Base-by-base conservation (phyloP, 208 protist species). In the Herpetomonas samuelpessoai region DNA sequence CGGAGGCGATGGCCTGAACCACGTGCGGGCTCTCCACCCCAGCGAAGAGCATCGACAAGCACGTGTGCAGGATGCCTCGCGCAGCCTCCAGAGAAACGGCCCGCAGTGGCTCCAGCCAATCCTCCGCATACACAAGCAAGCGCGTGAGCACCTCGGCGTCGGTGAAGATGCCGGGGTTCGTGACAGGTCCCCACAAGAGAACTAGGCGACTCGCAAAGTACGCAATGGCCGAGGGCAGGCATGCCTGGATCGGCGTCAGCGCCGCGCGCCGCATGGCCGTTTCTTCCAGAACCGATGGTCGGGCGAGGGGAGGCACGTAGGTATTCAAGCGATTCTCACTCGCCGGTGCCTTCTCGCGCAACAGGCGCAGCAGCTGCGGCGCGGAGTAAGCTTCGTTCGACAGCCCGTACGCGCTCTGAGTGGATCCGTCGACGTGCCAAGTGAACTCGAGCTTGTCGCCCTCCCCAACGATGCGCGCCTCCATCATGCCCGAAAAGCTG, bases 141-240 rank as follows among this genome's bases (percentile, higher is more conserved):
- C 75, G 68, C 3, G 27, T 26, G 46, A 95, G 54, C 1, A 88
- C 67, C 10, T n/a, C 49, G 1, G 52, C 45, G 21, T 75, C 58
- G 35, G 51, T 39, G 31, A 95, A 67, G 30, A 80, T 47, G 12
- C 72, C 31, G 3, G 76, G 67, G 27, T 60, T 49, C 46, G 87
- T 56, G 6, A 59, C 24, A 2, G 81, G 68, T 1, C 57, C 76
- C 72, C 81, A 89, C 51, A 71, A 67, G 60, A 90, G 79, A 31
- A 90, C 58, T 22, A 95, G 59, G 26, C 75, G 72, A 54, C 82
- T 92, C 10, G 84, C 78, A 68, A 89, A 92, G 65, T 86, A 83
- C 2, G 86, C 55, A 10, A 93, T 64, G n/a, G 81, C 87, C n/a
- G 73, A 68, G 26, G 81, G 53, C 44, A 78, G 31, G 55, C 62